Base-by-base conservation (phyloP, 441 rosid species). In the Populus hybrid region DNA sequence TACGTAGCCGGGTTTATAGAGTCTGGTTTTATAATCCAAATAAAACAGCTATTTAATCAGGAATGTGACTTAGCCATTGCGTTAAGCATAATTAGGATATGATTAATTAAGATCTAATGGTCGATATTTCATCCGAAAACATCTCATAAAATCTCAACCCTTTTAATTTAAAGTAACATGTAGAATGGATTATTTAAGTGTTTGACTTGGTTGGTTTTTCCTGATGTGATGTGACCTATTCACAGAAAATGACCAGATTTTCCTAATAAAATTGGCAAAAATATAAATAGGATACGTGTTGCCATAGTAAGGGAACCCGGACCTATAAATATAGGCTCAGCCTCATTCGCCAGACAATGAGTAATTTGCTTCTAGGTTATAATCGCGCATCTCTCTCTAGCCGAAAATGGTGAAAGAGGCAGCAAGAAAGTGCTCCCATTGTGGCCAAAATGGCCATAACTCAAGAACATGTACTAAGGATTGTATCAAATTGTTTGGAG, bases 401-500 rank as follows among this genome's bases (percentile, higher is more conserved):
- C 38, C 34, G 26, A 59, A 28, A 1, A 82, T 84, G 88, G 84
- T 83, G 86, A 82, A 81, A 75, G 90, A 85, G 59, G 73, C 77
- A 53, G 26, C 63, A 40, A 85, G 90, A 65, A 90, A 87, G 82
- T 87, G 92, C 59, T 85, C 91, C 14, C 71, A 82, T 12, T 87
- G 91, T 73, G 91, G 90, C 3, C 80, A 83, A 4, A 80, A 79
- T 77, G 91, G 92, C 40, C 94, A 89, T 77, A 91, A 90, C 75
- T 74, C 91, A 0, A 87, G 92, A 21, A 86, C 90, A 5, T 87
- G 91, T 69, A 76, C 68, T 5, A 87, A 80, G 35, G 81, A 79
- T 10, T 79, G 75, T 6, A n/a, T 90, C 21, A 92, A 87, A 80
- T 80, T 93, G 42, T 93, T 93, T 72, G 97, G 97, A 10, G 92